Evolutionary conservation across 1,139 yeast genomes (phyloP).

Genomic region (Geotrichum citri-aurantii): DNA sequence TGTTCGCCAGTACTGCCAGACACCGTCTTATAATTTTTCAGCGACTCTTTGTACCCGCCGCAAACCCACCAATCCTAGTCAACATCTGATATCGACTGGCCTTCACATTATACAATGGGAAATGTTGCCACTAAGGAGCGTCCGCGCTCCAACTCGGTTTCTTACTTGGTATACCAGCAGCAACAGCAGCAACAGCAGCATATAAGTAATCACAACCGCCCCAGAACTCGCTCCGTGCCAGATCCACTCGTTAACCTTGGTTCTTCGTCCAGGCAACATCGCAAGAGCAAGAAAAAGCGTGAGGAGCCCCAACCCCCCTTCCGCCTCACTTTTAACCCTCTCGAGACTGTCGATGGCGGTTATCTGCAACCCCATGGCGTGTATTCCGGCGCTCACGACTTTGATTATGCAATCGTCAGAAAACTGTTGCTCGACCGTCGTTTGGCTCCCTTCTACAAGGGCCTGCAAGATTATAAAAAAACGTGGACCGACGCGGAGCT

Average conservation of each 20-base stretch:
- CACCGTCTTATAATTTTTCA: neutral
- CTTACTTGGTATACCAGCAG: constrained; percentile 8
- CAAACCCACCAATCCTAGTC: neutral
- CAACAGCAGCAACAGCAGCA: neutral
- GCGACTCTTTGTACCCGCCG: neutral
- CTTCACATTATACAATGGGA: constrained; percentile 10
- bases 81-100: neutral
- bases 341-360: constrained; percentile 45
- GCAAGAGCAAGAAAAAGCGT: constrained; percentile 10
- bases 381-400: constrained; percentile 71
- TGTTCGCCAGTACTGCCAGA: neutral
- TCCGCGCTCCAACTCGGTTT: constrained; percentile 15
- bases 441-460: constrained; percentile 86
- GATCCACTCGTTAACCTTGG: neutral
- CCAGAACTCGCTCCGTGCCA: constrained; percentile 3
- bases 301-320: constrained; percentile 4
- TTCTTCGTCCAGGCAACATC: constrained; percentile 4
- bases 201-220: neutral
- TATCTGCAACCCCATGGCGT: constrained; percentile 78
- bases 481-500: constrained; percentile 70
- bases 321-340: constrained; percentile 32
- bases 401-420: constrained; percentile 65
- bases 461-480: constrained; percentile 72
- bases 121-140: constrained; percentile 17
- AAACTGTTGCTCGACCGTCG: constrained; percentile 57